Evolutionary conservation across 202 grass and related monocot genomes (phyloP), one percentile per base, ranked within the genome.

Genomic region (Musa balbisiana): DNA sequence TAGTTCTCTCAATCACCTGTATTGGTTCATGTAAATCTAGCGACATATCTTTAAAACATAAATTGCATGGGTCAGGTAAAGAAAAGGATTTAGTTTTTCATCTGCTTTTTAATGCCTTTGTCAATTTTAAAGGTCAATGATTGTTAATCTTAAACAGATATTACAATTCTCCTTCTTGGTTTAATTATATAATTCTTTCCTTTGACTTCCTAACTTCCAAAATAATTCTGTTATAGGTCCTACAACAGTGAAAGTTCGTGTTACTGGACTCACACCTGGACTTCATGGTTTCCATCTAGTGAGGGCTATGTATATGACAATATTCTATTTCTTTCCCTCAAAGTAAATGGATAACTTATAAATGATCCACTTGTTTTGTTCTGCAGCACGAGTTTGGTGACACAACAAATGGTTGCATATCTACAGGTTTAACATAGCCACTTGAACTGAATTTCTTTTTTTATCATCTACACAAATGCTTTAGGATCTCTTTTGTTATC

Each of bases 391-490:
- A 98, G 74, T 98, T 85, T 23, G 95, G 95, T 1, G 91, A 98
- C 58, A 94, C 89, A 20, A 98, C 95, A 19, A 98, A 98, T 83
- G 95, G 95, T 15, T 98, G 95, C 89, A 98, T 98, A 85, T 98
- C 95, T 29, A 94, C 95, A 82, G 95, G 95, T 97, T 59, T 73
- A 68, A 11, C 51, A 64, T 53, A 69, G 33, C 21, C 53, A 60
- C 49, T 73, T 83, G 51, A 8, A 29, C 1, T 29, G 17, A 2
- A 33, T n/a, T 49, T 49, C 10, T n/a, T 49, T 49, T 69, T 4
- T 43, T 43, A 43, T 43, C 66, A 2, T 69, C 8, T 43, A 2
- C 9, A 19, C 3, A 33, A 33, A 33, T 33, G 29, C 0, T 43
- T 43, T 43, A 6, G 33, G 33, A 43, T 43, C 33, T 43, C 33